Evolutionary conservation across 148 eudicot genomes (phyloP), one percentile per base, ranked within the genome.

Genomic region (Mesembryanthemum crystallinum): DNA sequence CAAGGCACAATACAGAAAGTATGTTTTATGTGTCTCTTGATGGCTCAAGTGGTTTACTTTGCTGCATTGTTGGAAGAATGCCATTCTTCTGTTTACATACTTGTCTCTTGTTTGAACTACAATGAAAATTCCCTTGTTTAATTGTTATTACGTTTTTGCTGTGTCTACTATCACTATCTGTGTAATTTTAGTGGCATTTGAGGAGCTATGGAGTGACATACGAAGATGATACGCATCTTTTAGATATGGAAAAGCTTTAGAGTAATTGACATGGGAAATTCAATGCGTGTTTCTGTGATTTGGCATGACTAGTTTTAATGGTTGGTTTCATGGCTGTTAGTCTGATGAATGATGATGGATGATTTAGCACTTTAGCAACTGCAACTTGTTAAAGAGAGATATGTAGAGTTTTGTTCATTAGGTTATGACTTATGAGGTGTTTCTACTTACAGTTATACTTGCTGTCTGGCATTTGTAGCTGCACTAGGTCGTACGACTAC

Each of bases 1-100:
- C 90, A 49, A 82, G 80, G 73, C 78, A 78, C 83, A 78, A 86
- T 76, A 75, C 78, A 25, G 92, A 90, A 76, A 88, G 97, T 94
- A 89, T 57, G 84, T 76, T 58, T 0, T 43, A 30, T 54, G 35
- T 54, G 51, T 27, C 8, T 24, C 28, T n/a, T n/a, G n/a, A 30
- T 73, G 33, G 67, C 67, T 79, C 3, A 24, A 27, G 10, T 28
- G 39, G 33, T 24, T 17, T 4, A 35, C n/a, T 27, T 25, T n/a
- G 28, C 18, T n/a, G 18, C 18, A 23, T 3, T 2, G 4, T 68
- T 59, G 10, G 13, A 57, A 20, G 15, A 43, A 62, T 74, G 25
- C 6, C 13, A 33, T 45, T 29, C 33, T 30, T 54, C 45, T 79
- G 28, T 39, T 25, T 59, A 15, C 12, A 65, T 59, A 60, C 29